Base-by-base conservation (phyloP, 257 asterid genomes). In the Gentiana straminea region DNA sequence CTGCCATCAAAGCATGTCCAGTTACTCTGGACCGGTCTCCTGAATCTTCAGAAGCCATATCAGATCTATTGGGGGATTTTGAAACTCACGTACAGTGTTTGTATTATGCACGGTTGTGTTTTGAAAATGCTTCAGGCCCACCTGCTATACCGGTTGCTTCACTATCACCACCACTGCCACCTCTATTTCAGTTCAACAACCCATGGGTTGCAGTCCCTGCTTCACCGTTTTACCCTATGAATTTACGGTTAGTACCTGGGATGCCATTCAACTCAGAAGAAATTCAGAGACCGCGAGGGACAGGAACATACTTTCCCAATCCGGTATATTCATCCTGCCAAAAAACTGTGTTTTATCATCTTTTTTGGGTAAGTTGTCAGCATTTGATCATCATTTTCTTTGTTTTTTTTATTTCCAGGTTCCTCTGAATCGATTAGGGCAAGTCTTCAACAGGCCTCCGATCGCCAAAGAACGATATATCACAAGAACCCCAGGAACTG, bases 261-360 rank as follows among this genome's bases (percentile, higher is more conserved):
- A 49, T 64, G 43, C 34, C 71, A 15, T 70, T 62, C 53, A 82
- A 79, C 61, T 69, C 80, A 75, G 95, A 88, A 54, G 97, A 89
- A 15, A 61, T 66, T 70, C 79, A 85, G 7, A 89, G 84, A 65
- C 84, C 83, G 24, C 80, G 94, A 58, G 97, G 95, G 55, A 86
- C 90, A 0, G 90, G 95, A 61, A 81, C 92, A 36, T 84, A 84
- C 77, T 79, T 86, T 53, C 95, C 97, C 13, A 80, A 70, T 61
- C 67, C 55, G 88, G 97, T 89, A 84, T 60, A 62, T 60, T 54
- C 39, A 7, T 59, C 36, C 57, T 3, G 43, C 3, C 49, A 10
- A 51, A 54, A 65, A 66, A 44, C 33, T 48, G 45, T 33, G 24
- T 36, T 57, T 8, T 35, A 5, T 11, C 38, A 33, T 0, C 33